A percentile compares a stretch with the other conserved stretches of the same genome.
Conservation (phyloP, 192 early-diverging fungal genomes). For the Thoreauomyces humboldtii region DNA sequence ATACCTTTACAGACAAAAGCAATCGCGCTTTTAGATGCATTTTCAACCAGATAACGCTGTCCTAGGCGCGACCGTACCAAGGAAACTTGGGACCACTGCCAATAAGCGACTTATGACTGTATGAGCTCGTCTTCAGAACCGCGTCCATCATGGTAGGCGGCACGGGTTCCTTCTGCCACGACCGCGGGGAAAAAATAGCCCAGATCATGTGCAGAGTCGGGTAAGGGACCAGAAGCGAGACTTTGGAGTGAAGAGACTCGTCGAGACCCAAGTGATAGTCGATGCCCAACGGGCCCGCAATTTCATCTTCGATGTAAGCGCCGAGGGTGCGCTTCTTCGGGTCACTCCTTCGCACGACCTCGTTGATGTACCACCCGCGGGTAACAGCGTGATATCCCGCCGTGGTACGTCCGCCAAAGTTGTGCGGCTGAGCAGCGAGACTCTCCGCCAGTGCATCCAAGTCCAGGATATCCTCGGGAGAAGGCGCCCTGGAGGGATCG, state of each 20-base stretch:
- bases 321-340: constrained; percentile 58
- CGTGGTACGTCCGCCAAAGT: constrained; percentile 52
- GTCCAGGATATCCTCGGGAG: constrained; percentile 44
- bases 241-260: constrained; percentile 27
- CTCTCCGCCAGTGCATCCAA: constrained; percentile 47
- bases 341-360: constrained; percentile 65
- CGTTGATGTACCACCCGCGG: constrained; percentile 73
- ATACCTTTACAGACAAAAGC: too few relatives aligned
- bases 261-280: constrained; percentile 56
- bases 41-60: too few relatives aligned
- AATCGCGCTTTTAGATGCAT: too few relatives aligned
- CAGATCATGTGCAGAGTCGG: constrained; percentile 46
- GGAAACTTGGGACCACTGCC: constrained; percentile 28
- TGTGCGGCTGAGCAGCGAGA: constrained; percentile 61
- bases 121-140: constrained; percentile 29
- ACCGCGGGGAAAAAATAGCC: constrained; percentile 45
- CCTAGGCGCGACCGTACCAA: too few relatives aligned
- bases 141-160: constrained; percentile 24
- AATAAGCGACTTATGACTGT: constrained; percentile 26
- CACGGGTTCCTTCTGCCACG: constrained; percentile 27
- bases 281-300: constrained; percentile 49
- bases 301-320: constrained; percentile 55
- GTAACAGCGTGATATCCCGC: constrained; percentile 63
- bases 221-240: constrained; percentile 48
- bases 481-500: constrained; percentile 41